Percentiles rank a stretch among this genome's conserved stretches.
These are phyloP conservation scores for Solanum chmielewskii DNA, from an alignment of 257 asterid genomes.

Conservation along the genomic window DNA sequence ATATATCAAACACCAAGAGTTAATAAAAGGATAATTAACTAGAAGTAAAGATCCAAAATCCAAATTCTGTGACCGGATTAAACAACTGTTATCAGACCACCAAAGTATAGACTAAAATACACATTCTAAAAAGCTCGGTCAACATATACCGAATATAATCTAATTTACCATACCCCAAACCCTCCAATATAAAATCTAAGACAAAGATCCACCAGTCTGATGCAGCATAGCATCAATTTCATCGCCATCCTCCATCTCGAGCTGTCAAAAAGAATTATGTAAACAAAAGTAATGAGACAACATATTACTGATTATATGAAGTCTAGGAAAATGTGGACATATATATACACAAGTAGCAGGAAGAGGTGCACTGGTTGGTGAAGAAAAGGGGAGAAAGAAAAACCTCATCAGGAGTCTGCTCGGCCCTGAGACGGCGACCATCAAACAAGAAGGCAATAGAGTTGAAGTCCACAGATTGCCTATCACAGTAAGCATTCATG, in stretches of 20 bases:
- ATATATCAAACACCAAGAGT: not conserved
- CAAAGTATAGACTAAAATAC: not conserved
- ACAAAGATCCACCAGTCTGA: conserved; percentile 8
- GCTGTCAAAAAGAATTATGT: not conserved
- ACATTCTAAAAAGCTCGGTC: not conserved
- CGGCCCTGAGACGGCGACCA: conserved; percentile 22
- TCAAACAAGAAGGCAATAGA: conserved; percentile 29
- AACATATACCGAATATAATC: not conserved
- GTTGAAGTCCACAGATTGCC: conserved; percentile 17
- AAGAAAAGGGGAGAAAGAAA: not conserved
- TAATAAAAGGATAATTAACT: not conserved
- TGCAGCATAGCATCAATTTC: conserved; percentile 33
- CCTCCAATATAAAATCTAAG: not conserved
- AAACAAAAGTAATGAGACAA: not conserved
- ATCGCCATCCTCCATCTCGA: conserved; percentile 32
- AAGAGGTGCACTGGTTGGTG: not conserved
- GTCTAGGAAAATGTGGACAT: not conserved
- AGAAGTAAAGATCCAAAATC: not conserved
- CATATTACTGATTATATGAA: too few relatives aligned
- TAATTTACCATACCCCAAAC: not conserved
- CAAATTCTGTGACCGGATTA: not conserved
- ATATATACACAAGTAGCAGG: not conserved
- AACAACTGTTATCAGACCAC: not conserved
- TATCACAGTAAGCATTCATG: conserved; percentile 34
- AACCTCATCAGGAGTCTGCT: conserved; percentile 40